Evolutionary conservation across 371 early-diverging fungal genomes (phyloP).

Genomic region (Dichotomocladium elegans): DNA sequence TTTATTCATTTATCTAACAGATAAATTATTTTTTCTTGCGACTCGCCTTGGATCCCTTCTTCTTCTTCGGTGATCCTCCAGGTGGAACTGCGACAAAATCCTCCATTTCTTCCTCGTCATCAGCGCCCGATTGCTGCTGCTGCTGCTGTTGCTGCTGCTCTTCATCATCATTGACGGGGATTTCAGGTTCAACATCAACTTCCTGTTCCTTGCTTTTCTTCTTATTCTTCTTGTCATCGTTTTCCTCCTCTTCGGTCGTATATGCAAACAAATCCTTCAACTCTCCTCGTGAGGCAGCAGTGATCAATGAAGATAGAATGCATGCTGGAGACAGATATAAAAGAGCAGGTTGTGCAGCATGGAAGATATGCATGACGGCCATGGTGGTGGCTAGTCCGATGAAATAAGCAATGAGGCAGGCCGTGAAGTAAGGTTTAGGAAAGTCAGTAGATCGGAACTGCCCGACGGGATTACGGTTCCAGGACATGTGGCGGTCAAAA

Average conservation of each 20-base stretch:
- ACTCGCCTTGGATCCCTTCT: constrained; percentile 2
- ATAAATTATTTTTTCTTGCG: constrained; percentile 7
- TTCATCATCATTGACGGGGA: not conserved
- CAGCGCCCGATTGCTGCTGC: not conserved
- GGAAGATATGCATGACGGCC: constrained; percentile 92
- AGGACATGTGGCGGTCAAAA: constrained; percentile 76
- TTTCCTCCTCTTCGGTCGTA: constrained; percentile 61
- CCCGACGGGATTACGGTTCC: constrained; percentile 46
- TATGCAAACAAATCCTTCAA: constrained; percentile 77
- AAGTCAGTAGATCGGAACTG: constrained; percentile 60
- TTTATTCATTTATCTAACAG: too few relatives aligned
- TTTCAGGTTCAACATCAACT: not conserved
- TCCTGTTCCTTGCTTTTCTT: constrained; percentile 12
- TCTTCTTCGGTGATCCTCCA: constrained; percentile 1
- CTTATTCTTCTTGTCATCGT: constrained; percentile 39
- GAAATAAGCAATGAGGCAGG: constrained; percentile 79
- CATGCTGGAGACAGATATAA: constrained; percentile 96
- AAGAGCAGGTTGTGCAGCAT: constrained; percentile 97
- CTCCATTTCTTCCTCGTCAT: constrained; percentile 6
- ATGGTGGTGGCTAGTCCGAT: constrained; percentile 88
- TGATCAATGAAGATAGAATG: constrained; percentile 79
- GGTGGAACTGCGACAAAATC: not conserved
- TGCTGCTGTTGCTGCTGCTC: constrained; percentile 7
- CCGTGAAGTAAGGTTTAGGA: constrained; percentile 85
- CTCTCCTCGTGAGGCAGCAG: constrained; percentile 82